Percentiles rank a stretch among this genome's conserved stretches.
These are phyloP conservation scores for Phalaenopsis equestris DNA, from an alignment of 106 monocot genomes.

Conservation along the genomic window DNA sequence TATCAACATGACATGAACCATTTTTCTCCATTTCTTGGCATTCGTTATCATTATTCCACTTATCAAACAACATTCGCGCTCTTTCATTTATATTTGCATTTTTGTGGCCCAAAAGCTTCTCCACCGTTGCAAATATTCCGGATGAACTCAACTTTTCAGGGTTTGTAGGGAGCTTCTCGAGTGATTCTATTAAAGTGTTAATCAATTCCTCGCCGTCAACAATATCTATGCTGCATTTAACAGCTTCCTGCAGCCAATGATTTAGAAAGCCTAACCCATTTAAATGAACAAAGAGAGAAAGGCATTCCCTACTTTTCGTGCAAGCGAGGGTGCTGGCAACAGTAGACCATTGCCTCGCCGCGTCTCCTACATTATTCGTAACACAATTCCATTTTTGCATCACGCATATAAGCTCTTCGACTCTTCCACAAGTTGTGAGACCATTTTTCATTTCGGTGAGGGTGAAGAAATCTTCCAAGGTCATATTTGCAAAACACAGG, in stretches of 20 bases:
- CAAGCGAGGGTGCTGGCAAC: constrained; percentile 45
- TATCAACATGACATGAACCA: constrained; percentile 2
- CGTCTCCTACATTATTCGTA: constrained; percentile 37
- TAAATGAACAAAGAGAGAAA: constrained; percentile 57
- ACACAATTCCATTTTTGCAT: constrained; percentile 41
- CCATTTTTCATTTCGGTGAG: constrained; percentile 88
- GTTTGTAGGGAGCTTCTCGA: constrained; percentile 49
- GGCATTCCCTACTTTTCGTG: constrained; percentile 53
- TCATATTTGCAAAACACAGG: constrained; percentile 29
- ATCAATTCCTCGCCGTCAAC: constrained; percentile 48
- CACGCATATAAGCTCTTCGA: constrained; percentile 64
- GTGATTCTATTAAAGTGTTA: constrained; percentile 28
- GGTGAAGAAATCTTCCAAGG: constrained; percentile 73
- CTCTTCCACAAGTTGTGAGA: constrained; percentile 43
- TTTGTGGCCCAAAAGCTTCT: constrained; percentile 25
- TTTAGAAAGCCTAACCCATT: constrained; percentile 59
- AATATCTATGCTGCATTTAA: constrained; percentile 22
- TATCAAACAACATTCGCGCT: constrained; percentile 41
- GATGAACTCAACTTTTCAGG: constrained; percentile 24
- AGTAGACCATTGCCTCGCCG: constrained; percentile 18
- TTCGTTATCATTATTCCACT: constrained; percentile 30
- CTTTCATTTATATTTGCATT: constrained; percentile 25
- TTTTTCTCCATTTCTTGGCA: constrained; percentile 9
- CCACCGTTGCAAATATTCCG: constrained; percentile 35
- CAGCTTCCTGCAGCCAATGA: constrained; percentile 53